Percentiles rank a stretch among this genome's conserved stretches.
These are phyloP conservation scores for Eragrostis curvula DNA, from an alignment of 176 grass and related monocot species.

Conservation along the genomic window DNA sequence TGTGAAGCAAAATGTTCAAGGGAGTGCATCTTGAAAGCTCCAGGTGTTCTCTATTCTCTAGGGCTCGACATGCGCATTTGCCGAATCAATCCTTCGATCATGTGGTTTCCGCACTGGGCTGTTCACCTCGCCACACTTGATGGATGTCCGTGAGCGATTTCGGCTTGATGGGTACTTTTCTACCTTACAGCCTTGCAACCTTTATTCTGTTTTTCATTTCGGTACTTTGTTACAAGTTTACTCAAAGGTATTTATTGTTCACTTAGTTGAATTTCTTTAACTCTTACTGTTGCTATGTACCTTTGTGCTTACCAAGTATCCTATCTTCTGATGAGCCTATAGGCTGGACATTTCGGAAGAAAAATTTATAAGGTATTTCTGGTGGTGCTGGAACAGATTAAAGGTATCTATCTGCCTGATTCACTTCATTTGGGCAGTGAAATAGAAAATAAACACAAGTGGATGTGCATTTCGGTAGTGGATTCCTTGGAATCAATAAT, in stretches of 20 bases:
- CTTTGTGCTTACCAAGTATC: conserved; percentile 10
- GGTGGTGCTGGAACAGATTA: conserved; percentile 96
- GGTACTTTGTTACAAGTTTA: conserved; percentile 23
- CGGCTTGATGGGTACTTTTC: conserved; percentile 75
- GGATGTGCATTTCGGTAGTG: conserved; percentile 15
- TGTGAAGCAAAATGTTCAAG: not conserved
- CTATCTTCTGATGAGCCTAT: conserved; percentile 28
- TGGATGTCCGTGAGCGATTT: conserved; percentile 89
- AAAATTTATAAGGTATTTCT: conserved; percentile 93
- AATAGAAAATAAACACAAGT: conserved; percentile 16
- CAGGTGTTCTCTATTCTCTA: conserved; percentile 26
- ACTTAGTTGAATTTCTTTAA: conserved; percentile 14
- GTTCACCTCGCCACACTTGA: conserved; percentile 92
- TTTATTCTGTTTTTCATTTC: conserved; percentile 24
- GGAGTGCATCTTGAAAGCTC: not conserved
- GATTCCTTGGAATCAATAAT: conserved; percentile 24
- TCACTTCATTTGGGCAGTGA: not conserved
- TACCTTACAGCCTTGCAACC: not conserved
- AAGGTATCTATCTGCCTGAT: conserved; percentile 56
- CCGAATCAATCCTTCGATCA: conserved; percentile 83
- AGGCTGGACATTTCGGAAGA: conserved; percentile 90
- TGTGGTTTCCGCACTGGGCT: conserved; percentile 87
- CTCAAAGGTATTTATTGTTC: conserved; percentile 6
- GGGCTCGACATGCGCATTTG: conserved; percentile 92
- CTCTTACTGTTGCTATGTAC: conserved; percentile 3